These are phyloP conservation scores for Yamadazyma laniorum DNA, from an alignment of 805 yeast genomes.

Conservation along the genomic window DNA sequence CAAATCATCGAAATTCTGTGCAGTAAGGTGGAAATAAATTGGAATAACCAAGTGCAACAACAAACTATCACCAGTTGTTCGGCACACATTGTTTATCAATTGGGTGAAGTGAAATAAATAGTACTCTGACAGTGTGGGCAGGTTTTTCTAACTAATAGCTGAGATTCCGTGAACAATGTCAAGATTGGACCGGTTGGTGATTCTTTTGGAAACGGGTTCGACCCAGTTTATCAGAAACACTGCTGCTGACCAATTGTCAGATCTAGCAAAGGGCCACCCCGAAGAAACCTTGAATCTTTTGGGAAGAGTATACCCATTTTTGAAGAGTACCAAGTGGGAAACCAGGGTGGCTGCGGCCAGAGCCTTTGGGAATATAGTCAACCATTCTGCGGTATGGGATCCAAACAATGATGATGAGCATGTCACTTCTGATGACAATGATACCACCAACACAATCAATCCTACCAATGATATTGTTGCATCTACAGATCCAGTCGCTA, in stretches of 20 bases:
- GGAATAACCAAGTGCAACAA: background rate
- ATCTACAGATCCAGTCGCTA: conserved; percentile 21
- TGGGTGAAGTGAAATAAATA: no score
- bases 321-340: conserved; percentile 87
- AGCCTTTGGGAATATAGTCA: conserved; percentile 91
- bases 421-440: background rate
- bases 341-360: conserved; percentile 92
- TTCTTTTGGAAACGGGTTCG: conserved; percentile 85
- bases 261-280: conserved; percentile 90
- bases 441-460: background rate
- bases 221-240: conserved; percentile 90
- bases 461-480: conserved; percentile 10
- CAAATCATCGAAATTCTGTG: background rate
- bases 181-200: conserved; percentile 56
- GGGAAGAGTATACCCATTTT: conserved; percentile 87
- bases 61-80: no score
- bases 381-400: conserved; percentile 77
- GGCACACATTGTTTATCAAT: no score
- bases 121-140: no score
- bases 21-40: background rate
- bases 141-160: no score
- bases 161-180: conserved; percentile 27
- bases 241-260: conserved; percentile 96
- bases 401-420: conserved; percentile 55
- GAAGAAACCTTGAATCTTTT: conserved; percentile 82